Conservation (phyloP, 106 monocot species). For the Triglochin maritima region DNA sequence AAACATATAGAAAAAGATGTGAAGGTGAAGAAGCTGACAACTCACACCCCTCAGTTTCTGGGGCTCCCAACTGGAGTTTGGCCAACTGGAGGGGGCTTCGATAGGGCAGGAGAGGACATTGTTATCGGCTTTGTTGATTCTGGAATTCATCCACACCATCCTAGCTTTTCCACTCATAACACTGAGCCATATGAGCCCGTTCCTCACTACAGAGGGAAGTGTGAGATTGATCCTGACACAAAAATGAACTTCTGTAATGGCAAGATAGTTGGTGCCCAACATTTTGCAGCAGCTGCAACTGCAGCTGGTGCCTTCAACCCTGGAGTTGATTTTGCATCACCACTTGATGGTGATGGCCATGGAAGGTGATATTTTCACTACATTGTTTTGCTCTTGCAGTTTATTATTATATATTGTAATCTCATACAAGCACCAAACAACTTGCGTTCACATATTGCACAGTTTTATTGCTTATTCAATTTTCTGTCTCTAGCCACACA, state of each 20-base stretch:
- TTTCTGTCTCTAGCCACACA: slow-evolving; percentile 45
- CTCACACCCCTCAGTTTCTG: slow-evolving; percentile 88
- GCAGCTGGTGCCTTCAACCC: slow-evolving; percentile 92
- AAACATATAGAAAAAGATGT: slow-evolving; percentile 75
- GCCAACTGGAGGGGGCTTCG: slow-evolving; percentile 94
- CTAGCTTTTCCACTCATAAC: slow-evolving; percentile 68
- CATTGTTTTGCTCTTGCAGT: neutral
- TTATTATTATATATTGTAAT: neutral
- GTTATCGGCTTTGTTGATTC: slow-evolving; percentile 96
- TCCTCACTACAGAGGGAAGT: slow-evolving; percentile 71
- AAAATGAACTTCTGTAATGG: slow-evolving; percentile 73
- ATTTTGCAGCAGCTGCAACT: slow-evolving; percentile 95
- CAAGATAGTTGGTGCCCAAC: slow-evolving; percentile 94
- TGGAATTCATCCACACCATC: slow-evolving; percentile 81
- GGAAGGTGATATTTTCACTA: slow-evolving; percentile 51
- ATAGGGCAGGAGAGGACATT: slow-evolving; percentile 83
- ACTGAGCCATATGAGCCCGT: slow-evolving; percentile 73
- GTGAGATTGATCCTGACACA: slow-evolving; percentile 69
- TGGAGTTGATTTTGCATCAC: slow-evolving; percentile 77
- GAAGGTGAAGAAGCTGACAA: slow-evolving; percentile 83
- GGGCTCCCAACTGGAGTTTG: slow-evolving; percentile 84
- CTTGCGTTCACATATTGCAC: neutral
- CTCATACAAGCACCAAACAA: neutral
- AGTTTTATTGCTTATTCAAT: too few species aligned
- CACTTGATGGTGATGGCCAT: slow-evolving; percentile 98